phyloP scores from a whole-genome alignment of 78 protist species.

The Dictyostelium firmibasis region DNA sequence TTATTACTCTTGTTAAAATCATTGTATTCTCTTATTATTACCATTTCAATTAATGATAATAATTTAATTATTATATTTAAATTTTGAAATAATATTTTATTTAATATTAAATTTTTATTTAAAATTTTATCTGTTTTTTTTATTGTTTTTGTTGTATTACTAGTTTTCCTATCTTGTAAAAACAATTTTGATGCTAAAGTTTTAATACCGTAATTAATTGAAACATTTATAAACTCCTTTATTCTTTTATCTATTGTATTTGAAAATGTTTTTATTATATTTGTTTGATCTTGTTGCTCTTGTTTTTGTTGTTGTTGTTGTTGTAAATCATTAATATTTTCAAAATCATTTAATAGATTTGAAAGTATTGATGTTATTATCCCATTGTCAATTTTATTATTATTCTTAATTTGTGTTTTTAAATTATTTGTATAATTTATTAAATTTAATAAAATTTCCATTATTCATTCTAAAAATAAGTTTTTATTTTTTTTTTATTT shows the following conservation, averaged over 20 bases:
- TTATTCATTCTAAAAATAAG: too few species aligned
- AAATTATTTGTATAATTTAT: background rate
- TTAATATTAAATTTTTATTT: too few species aligned
- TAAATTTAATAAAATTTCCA: background rate
- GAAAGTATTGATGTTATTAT: background rate
- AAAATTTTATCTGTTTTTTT: background rate
- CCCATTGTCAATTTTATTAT: background rate
- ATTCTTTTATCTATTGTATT: background rate
- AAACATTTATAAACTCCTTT: too few species aligned
- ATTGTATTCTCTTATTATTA: background rate
- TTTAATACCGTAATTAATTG: background rate
- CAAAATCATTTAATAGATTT: background rate
- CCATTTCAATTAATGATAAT: background rate
- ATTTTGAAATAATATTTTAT: background rate
- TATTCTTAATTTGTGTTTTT: background rate
- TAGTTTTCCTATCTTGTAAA: background rate
- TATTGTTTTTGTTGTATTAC: background rate
- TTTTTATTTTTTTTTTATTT: too few species aligned
- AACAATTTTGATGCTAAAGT: background rate
- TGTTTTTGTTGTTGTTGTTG: too few species aligned
- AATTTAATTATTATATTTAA: constrained; percentile 2
- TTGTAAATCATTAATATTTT: background rate
- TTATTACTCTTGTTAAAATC: background rate
- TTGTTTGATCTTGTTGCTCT: background rate
- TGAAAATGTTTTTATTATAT: background rate